Evolutionary conservation across 2,329 filamentous ascomycete species (phyloP), one percentile per base, ranked within the genome.

Genomic region (Exophiala viscosa): DNA sequence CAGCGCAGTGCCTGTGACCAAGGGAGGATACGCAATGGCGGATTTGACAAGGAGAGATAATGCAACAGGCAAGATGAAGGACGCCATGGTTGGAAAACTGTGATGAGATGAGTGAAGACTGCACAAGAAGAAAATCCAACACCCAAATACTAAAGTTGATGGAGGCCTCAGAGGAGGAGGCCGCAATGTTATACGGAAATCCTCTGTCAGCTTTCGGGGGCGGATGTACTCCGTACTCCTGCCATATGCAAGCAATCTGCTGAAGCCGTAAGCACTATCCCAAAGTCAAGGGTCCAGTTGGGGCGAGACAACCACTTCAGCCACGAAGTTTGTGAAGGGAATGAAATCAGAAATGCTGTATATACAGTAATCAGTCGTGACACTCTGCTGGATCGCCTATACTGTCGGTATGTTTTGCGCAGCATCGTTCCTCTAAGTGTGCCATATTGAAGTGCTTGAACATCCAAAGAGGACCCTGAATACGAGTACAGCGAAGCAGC

Each of bases 211-310:
- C 45, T 32, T 33, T 28, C 18, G 38, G 40, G 35, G 35, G 34
- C 41, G 48, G 20, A 10, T 42, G 40, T 42, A n/a, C 40, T 48
- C 44, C 47, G 40, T 42, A n/a, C 40, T 48, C 44, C 47, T 44
- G 36, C 15, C n/a, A 14, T 45, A 43, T 33, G 36, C 39, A n/a
- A 45, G 17, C 45, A 48, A 53, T 47, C 48, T 47, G 36, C 31
- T 55, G 42, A 47, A 47, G 48, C 44, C 47, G 52, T 55, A 50
- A 55, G 52, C 52, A 55, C 52, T 55, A 55, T 44, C 51, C 41
- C n/a, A 49, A 45, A 10, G 28, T 38, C 23, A 17, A 23, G 35
- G 34, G 31, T 18, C 5, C 13, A 39, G 36, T 47, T 47, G 23
- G 34, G 41, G 23, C 28, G 23, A 46, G 42, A 14, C 17, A 42